Evolutionary conservation across 495 filamentous ascomycete genomes (phyloP), one percentile per base, ranked within the genome.

Genomic region (Aspergillus mulundensis): DNA sequence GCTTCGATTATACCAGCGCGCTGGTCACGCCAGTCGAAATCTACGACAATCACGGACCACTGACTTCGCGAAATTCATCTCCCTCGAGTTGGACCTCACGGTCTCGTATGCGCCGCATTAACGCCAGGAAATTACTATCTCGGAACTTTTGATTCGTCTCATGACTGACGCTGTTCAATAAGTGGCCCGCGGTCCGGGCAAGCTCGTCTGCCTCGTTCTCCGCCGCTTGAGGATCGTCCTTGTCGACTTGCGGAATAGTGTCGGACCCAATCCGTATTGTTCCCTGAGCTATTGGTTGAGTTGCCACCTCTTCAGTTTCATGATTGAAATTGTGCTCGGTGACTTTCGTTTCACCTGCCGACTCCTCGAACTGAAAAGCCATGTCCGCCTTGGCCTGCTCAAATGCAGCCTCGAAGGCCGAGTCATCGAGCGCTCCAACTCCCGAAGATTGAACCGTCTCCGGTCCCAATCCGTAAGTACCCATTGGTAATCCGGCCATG

Each of bases 71-170:
- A 62, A 82, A 77, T 56, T 80, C 74, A 51, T 81, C 75, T 28
- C 78, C 79, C 57, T 81, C 70, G 50, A 82, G 68, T 54, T 77
- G 70, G 19, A 81, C 78, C 61, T 81, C 78, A 21, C 71, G 74
- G 64, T 82, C 79, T 43, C 79, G 72, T 56, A 82, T 73, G 50
- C 78, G 77, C 25, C 87, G 82, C 89, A 94, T 92, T 60, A 94
- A 68, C 8, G 80, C 79, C 16, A 92, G 75, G 61, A 94, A 94
- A 53, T 81, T 83, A 67, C 88, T 91, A 61, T 91, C 78, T 62
- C 86, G 81, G 64, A 92, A 92, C 61, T 94, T 92, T 48, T 81
- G 64, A 56, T 75, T 85, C 58, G 80, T 77, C 50, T 94, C 84
- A 57, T 85, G 72, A 28, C 81, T 75, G 10, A 94, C 78, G 39